phyloP scores from a whole-genome alignment of 768 basidiomycete species.

The Kwoniella shandongensis region DNA sequence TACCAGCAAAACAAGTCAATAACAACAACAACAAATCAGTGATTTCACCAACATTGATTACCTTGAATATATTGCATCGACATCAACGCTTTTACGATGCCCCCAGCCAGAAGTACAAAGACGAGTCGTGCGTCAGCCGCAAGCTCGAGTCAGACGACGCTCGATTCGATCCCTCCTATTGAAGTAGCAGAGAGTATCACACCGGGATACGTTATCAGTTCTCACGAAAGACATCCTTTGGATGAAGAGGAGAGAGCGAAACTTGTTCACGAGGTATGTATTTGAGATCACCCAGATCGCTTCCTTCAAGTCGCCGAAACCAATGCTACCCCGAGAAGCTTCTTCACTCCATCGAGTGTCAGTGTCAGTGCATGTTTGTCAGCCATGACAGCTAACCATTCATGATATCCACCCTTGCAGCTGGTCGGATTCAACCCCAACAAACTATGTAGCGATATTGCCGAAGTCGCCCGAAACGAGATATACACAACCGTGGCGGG shows the following conservation, averaged over 20 bases:
- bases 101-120: neutral
- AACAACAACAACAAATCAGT: too few relatives aligned
- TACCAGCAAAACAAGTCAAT: too few relatives aligned
- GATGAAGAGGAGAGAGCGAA: conserved; percentile 35
- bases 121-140: conserved; percentile 3
- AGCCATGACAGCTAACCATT: neutral
- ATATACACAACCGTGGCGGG: conserved; percentile 75
- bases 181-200: conserved; percentile 36
- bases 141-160: conserved; percentile 24
- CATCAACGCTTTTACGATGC: neutral
- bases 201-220: conserved; percentile 27
- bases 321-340: neutral
- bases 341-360: neutral
- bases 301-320: neutral
- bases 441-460: conserved; percentile 78
- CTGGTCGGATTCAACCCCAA: conserved; percentile 82
- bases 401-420: conserved; percentile 53
- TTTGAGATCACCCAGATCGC: neutral
- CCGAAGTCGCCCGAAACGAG: conserved; percentile 76
- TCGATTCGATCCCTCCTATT: conserved; percentile 24
- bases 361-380: neutral
- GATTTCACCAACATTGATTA: too few relatives aligned
- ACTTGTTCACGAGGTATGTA: conserved; percentile 45
- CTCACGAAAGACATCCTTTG: conserved; percentile 5
- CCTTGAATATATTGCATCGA: too few relatives aligned